Evolutionary conservation across 805 yeast species (phyloP).

Genomic region (Scheffersomyces stipitis): DNA sequence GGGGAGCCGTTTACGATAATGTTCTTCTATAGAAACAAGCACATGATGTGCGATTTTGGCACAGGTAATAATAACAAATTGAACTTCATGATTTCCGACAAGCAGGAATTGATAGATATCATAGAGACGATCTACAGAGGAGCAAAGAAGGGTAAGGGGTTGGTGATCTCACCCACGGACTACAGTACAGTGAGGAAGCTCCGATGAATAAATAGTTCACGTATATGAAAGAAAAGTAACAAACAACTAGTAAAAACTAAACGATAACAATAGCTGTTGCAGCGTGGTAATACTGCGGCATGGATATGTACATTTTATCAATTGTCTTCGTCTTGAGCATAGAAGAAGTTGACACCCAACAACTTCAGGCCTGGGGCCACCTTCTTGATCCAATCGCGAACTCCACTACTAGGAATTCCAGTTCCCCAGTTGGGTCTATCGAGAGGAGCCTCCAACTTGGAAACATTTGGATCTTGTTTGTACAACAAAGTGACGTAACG

Average conservation of each 20-base stretch:
- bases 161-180: slow-evolving; percentile 81
- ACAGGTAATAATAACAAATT: slow-evolving; percentile 96
- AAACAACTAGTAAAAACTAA: no score
- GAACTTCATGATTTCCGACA: slow-evolving; percentile 70
- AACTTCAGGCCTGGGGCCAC: slow-evolving; percentile 56
- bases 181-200: slow-evolving; percentile 37
- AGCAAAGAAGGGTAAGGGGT: slow-evolving; percentile 88
- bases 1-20: slow-evolving; percentile 86
- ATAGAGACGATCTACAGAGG: slow-evolving; percentile 88
- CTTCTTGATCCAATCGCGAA: slow-evolving; percentile 67
- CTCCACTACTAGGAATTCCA: slow-evolving; percentile 78
- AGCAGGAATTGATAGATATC: slow-evolving; percentile 89
- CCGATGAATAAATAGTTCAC: no score
- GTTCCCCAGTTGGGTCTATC: slow-evolving; percentile 84
- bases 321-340: slow-evolving; percentile 58
- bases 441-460: slow-evolving; percentile 40
- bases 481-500: slow-evolving; percentile 78
- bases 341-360: slow-evolving; percentile 78
- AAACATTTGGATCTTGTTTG: slow-evolving; percentile 56
- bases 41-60: slow-evolving; percentile 98
- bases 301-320: no score
- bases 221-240: no score
- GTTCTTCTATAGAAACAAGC: slow-evolving; percentile 92
- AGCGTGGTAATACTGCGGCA: no score
- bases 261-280: no score